Evolutionary conservation across 2,329 filamentous ascomycete genomes (phyloP), one percentile per base, ranked within the genome.

Genomic region (Dactylella cylindrospora): DNA sequence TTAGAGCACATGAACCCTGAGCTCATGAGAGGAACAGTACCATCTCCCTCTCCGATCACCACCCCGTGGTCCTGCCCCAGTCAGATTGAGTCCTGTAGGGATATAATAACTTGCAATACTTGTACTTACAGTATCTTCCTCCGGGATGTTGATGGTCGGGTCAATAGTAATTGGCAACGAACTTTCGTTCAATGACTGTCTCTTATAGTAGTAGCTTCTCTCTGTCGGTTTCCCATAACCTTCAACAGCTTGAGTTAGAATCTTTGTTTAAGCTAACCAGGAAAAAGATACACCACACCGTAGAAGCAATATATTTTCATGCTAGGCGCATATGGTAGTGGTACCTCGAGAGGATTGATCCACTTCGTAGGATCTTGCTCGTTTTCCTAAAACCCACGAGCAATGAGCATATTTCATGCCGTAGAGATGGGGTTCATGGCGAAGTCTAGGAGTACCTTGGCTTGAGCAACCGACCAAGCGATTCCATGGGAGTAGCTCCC

Each of bases 251-350:
- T n/a, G n/a, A n/a, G n/a, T n/a, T n/a, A n/a, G n/a, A n/a, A n/a
- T n/a, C n/a, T n/a, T n/a, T n/a, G n/a, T n/a, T n/a, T n/a, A n/a
- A n/a, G n/a, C n/a, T n/a, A n/a, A n/a, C n/a, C n/a, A n/a, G n/a
- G n/a, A n/a, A n/a, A n/a, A n/a, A n/a, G 36, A 31, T 8, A 31
- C 13, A 13, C 9, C 28, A 65, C 70, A 67, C 79, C 93, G 71
- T 98, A 97, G 76, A 98, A 97, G 75, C 93, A 97, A 74, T 90
- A 97, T 9, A 98, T 88, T 72, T 95, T 96, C 70, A 98, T 77
- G 70, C 83, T 88, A 0, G 93, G 91, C 1, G 93, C 91, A 15
- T 89, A 78, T 0, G 93, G 93, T 0, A 97, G 78, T 1, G 91
- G 81, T 0, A 88, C 87, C 72, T 97, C 91, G 0, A 97, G 81